Base-by-base conservation (phyloP, 108 stramenopile species). In the Seminavis robusta region DNA sequence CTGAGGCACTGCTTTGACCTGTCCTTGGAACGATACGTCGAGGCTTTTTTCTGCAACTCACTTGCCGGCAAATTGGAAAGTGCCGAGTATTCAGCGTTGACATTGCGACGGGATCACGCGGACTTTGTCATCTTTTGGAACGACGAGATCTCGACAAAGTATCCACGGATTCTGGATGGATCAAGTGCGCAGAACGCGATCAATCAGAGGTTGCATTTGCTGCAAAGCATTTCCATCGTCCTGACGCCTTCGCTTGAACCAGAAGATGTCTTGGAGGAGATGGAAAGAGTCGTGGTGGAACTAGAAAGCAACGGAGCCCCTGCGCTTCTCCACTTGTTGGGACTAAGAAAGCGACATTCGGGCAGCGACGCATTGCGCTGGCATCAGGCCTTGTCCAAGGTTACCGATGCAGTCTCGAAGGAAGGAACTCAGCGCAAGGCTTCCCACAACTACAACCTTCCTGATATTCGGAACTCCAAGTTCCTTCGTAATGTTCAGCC, bases 11-110 rank as follows among this genome's bases (percentile, higher is more conserved):
- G 52, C 36, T 38, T 54, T 38, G 52, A 42, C 24, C 19, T 54
- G 6, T 21, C 34, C 16, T 19, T 54, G 15, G 33, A 54, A 34
- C n/a, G n/a, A 4, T 54, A 54, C 29, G 9, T 54, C 27, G 21
- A 34, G 16, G 34, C 52, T n/a, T 54, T 54, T 38, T 54, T 54
- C 29, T 20, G 17, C 52, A 54, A 54, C 23, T 37, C 52, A 32
- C 4, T 54, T 4, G 10, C 36, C 4, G 4, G 23, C 23, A 33
- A 33, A 11, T 17, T 54, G 25, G 16, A 54, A 13, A 19, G 37
- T 38, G 33, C 52, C 3, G 52, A 6, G 4, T 17, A 20, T 9
- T 32, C 29, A 3, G 33, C 52, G 27, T 13, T 19, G 9, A 33
- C 19, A 34, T 16, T 54, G 6, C 52, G 36, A 42, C 16, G 24